Conservation (phyloP, 108 stramenopile species). For the Pelagomonas calceolata region DNA sequence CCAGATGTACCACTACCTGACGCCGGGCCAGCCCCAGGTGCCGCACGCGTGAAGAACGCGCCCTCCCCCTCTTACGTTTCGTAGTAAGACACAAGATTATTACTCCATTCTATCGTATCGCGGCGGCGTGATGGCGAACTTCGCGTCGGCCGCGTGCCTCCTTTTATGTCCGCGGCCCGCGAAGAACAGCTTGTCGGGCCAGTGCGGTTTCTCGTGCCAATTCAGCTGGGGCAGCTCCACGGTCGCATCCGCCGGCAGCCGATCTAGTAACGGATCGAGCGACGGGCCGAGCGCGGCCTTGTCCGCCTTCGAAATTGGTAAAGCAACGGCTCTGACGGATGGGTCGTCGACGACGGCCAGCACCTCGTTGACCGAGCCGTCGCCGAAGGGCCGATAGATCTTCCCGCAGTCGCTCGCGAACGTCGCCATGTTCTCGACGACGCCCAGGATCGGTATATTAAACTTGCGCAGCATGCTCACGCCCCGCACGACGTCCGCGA, state of each 20-base stretch:
- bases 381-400: slow-evolving; percentile 33
- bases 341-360: slow-evolving; percentile 3
- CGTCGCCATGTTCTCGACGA: slow-evolving; percentile 63
- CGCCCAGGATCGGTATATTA: slow-evolving; percentile 39
- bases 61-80: too few species aligned
- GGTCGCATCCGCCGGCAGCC: not conserved
- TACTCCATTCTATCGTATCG: too few species aligned
- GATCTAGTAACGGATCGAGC: not conserved
- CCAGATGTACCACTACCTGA: slow-evolving; percentile 1
- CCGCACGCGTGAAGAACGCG: too few species aligned
- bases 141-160: too few species aligned
- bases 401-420: slow-evolving; percentile 40
- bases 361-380: slow-evolving; percentile 15
- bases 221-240: not conserved
- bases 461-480: slow-evolving; percentile 43
- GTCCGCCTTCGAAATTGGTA: not conserved
- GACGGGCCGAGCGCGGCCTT: not conserved
- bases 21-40: too few species aligned
- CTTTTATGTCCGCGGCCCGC: not conserved
- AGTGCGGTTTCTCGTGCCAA: not conserved
- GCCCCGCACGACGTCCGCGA: slow-evolving; percentile 53
- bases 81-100: too few species aligned
- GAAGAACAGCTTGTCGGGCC: not conserved
- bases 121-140: too few species aligned
- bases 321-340: not conserved